Evolutionary conservation across 1,284 basidiomycete species (phyloP).

Genomic region (Thelephora terrestris): DNA sequence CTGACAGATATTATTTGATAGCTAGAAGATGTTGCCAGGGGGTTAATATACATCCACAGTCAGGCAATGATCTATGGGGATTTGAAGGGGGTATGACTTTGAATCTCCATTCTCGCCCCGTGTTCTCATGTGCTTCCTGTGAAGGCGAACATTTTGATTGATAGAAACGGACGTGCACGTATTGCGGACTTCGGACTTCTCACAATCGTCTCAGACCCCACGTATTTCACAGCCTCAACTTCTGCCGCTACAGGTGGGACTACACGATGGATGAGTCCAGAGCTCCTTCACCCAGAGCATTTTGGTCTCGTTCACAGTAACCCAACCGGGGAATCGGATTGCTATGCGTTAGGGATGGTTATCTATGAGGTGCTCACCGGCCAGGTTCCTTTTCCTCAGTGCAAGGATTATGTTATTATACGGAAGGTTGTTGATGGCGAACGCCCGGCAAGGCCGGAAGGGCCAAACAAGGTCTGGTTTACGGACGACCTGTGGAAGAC

Average conservation of each 20-base stretch:
- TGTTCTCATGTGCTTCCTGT: not conserved
- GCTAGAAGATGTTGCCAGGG: not conserved
- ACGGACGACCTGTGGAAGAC: not conserved
- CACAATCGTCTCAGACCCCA: not conserved
- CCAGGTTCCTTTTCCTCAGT: not conserved
- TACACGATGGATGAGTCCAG: not conserved
- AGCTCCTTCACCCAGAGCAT: not conserved
- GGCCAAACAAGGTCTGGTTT: not conserved
- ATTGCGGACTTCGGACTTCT: not conserved
- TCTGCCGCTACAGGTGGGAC: not conserved
- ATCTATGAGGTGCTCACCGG: not conserved
- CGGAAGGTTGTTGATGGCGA: not conserved
- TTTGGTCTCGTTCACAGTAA: not conserved
- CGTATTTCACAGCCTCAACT: not conserved
- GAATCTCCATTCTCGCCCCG: no score
- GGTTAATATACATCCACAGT: not conserved
- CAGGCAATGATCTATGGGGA: not conserved
- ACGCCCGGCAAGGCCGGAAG: not conserved
- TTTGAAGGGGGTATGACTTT: not conserved
- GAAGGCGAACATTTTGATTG: not conserved
- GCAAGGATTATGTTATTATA: not conserved
- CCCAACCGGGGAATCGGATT: not conserved
- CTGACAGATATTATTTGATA: not conserved
- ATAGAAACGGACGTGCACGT: not conserved
- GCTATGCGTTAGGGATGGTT: not conserved